A percentile compares a stretch with the other conserved stretches of the same genome.
These are phyloP conservation scores for Fomitiporia mediterranea DNA, from an alignment of 1,284 basidiomycete species.

Conservation along the genomic window DNA sequence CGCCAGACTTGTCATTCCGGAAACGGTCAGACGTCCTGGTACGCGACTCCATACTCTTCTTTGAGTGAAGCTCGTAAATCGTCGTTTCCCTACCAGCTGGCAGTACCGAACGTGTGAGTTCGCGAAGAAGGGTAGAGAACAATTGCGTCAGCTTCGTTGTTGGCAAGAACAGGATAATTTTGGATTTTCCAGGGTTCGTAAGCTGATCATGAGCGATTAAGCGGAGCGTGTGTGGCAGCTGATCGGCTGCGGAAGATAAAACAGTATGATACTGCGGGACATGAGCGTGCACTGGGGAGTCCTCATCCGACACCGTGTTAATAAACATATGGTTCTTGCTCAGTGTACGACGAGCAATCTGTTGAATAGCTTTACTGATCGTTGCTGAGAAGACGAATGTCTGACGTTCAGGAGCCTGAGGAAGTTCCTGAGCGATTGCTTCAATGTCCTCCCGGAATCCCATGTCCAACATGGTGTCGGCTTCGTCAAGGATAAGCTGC, in stretches of 20 bases:
- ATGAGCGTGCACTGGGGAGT: constrained; percentile 67
- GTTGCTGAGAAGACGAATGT: constrained; percentile 97
- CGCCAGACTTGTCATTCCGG: constrained; percentile 55
- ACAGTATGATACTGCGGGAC: constrained; percentile 85
- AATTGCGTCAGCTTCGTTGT: constrained; percentile 88
- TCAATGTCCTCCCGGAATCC: constrained; percentile 92
- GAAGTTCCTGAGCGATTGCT: constrained; percentile 68
- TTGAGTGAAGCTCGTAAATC: constrained; percentile 87
- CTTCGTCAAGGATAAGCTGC: constrained; percentile 89
- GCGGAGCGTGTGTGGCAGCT: constrained; percentile 76
- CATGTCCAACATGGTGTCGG: constrained; percentile 94
- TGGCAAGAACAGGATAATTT: constrained; percentile 85
- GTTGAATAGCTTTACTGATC: constrained; percentile 58
- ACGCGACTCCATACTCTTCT: constrained; percentile 63
- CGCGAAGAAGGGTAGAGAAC: constrained; percentile 58
- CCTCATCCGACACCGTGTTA: constrained; percentile 51
- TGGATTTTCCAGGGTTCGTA: constrained; percentile 62
- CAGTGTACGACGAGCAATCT: constrained; percentile 53
- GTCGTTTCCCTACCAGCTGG: constrained; percentile 49
- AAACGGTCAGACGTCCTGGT: constrained; percentile 65
- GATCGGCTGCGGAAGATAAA: constrained; percentile 60
- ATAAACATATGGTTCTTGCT: constrained; percentile 56
- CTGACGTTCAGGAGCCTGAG: constrained; percentile 64
- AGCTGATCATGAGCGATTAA: constrained; percentile 92
- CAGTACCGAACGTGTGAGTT: constrained; percentile 38